These are phyloP conservation scores for Williopsis jadinii DNA, from an alignment of 1,139 yeast species.

Conservation along the genomic window DNA sequence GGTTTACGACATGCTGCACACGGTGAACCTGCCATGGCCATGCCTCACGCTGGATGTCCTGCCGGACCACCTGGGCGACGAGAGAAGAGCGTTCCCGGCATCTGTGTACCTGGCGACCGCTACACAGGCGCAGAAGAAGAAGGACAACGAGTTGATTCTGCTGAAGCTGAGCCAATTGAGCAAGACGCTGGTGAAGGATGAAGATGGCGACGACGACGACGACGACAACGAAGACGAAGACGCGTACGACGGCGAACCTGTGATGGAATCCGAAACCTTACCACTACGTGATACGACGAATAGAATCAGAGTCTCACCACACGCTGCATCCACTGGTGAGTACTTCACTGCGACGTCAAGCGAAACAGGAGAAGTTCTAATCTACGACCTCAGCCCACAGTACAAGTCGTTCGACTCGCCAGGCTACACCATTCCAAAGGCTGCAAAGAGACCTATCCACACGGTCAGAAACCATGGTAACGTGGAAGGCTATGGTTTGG, in stretches of 20 bases:
- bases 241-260: slow-evolving; percentile 67
- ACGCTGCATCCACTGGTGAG: slow-evolving; percentile 69
- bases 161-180: slow-evolving; percentile 77
- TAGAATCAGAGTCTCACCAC: slow-evolving; percentile 81
- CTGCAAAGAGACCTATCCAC: slow-evolving; percentile 72
- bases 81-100: slow-evolving; percentile 88
- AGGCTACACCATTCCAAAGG: slow-evolving; percentile 74
- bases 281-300: slow-evolving; percentile 82
- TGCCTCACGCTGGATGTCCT: slow-evolving; percentile 84
- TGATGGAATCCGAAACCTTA: slow-evolving; percentile 75
- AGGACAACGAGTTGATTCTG: slow-evolving; percentile 82
- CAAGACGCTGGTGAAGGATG: slow-evolving; percentile 80
- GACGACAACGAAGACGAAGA: slow-evolving; percentile 58
- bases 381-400: slow-evolving; percentile 78
- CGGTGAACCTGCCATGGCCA: slow-evolving; percentile 95
- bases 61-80: slow-evolving; percentile 82
- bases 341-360: slow-evolving; percentile 83
- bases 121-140: slow-evolving; percentile 83
- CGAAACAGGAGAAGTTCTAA: slow-evolving; percentile 84
- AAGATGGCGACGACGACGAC: slow-evolving; percentile 60
- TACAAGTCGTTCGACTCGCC: slow-evolving; percentile 82
- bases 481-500: slow-evolving; percentile 95
- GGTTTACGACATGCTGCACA: slow-evolving; percentile 94
- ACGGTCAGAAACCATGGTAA: slow-evolving; percentile 88
- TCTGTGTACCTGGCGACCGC: slow-evolving; percentile 83